Evolutionary conservation across 2,329 filamentous ascomycete genomes (phyloP).

Genomic region (Fusarium sp.): DNA sequence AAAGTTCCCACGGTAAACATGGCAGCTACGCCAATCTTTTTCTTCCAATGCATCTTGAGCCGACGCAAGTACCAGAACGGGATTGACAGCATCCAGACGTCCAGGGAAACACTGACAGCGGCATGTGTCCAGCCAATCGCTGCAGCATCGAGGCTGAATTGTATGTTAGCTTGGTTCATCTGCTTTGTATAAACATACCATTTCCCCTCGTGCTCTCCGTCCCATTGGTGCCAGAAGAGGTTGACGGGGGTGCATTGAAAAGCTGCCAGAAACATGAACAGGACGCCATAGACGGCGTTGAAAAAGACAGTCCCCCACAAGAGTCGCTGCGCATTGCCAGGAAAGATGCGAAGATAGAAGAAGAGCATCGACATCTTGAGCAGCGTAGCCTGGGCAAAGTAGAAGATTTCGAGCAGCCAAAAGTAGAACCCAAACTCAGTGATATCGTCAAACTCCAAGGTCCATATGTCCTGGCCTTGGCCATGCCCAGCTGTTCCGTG

Average conservation of each 20-base stretch:
- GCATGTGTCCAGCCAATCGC: constrained; percentile 57
- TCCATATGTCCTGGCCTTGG: constrained; percentile 52
- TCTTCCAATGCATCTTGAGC: constrained; percentile 53
- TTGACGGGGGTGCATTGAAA: constrained; percentile 55
- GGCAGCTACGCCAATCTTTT: constrained; percentile 55
- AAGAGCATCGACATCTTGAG: constrained; percentile 56
- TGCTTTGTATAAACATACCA: constrained; percentile 45
- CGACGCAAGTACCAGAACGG: constrained; percentile 53
- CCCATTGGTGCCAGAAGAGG: constrained; percentile 57
- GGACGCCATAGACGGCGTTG: constrained; percentile 45
- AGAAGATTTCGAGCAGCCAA: constrained; percentile 52
- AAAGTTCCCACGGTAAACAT: constrained; percentile 59
- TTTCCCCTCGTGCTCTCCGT: constrained; percentile 52
- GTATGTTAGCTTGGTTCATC: background rate
- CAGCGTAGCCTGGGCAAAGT: constrained; percentile 52
- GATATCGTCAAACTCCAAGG: constrained; percentile 40
- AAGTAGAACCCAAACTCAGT: constrained; percentile 46
- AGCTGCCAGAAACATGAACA: constrained; percentile 50
- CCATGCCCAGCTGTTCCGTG: constrained; percentile 43
- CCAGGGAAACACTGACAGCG: constrained; percentile 54
- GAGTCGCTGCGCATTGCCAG: constrained; percentile 41
- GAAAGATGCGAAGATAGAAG: constrained; percentile 58
- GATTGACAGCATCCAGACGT: constrained; percentile 56
- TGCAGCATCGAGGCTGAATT: constrained; percentile 50
- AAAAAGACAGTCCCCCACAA: constrained; percentile 51